A percentile compares a stretch with the other conserved stretches of the same genome.
Conservation (phyloP, 441 rosid species). For the Aquilaria agallochum region DNA sequence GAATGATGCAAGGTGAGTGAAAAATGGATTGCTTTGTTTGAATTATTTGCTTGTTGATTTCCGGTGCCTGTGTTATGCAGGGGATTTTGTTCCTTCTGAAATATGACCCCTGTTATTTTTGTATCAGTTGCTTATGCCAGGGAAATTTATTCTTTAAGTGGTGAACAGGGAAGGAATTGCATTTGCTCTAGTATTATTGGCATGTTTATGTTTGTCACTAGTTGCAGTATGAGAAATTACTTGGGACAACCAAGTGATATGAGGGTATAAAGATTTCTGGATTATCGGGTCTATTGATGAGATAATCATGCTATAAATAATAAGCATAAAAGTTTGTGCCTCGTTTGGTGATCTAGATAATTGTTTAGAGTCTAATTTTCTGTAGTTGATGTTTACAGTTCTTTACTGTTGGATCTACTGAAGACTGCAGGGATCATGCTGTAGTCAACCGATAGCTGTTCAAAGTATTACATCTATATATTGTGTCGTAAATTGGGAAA, state of each 20-base stretch:
- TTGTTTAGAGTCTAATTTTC: neutral
- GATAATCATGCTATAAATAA: neutral
- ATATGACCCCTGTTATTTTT: neutral
- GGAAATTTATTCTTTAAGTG: too few species aligned
- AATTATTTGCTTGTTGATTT: neutral
- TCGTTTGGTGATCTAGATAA: neutral
- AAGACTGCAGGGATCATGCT: neutral
- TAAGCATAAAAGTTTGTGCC: neutral
- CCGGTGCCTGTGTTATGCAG: neutral
- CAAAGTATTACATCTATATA: too few species aligned
- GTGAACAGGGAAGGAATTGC: too few species aligned
- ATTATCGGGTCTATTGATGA: neutral
- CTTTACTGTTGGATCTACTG: neutral
- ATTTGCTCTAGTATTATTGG: too few species aligned
- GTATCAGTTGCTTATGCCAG: neutral
- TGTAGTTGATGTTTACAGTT: neutral
- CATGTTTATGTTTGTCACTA: too few species aligned
- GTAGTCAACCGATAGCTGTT: neutral
- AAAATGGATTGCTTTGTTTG: neutral
- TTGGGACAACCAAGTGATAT: neutral
- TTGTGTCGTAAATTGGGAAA: too few species aligned
- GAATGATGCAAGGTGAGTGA: slow-evolving; percentile 71
- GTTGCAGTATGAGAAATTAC: too few species aligned
- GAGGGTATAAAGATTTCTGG: neutral
- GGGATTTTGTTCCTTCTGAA: slow-evolving; percentile 1